These are phyloP conservation scores for Rhodotorula sphaerocarpa DNA, from an alignment of 768 basidiomycete genomes.

Conservation along the genomic window DNA sequence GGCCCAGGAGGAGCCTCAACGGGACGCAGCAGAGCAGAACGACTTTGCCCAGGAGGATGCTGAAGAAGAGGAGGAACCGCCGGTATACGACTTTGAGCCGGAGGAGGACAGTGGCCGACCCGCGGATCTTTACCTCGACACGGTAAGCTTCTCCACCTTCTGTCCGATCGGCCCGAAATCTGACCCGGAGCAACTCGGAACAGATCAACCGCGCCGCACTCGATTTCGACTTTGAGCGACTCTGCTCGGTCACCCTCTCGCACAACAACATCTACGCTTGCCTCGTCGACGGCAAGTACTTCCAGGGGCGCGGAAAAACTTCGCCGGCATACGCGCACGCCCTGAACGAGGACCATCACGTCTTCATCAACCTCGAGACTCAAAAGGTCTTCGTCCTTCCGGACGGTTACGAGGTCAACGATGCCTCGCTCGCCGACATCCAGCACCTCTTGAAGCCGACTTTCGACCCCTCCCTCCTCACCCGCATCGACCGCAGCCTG, in stretches of 20 bases:
- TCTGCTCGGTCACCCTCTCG: slow-evolving; percentile 90
- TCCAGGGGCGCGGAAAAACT: slow-evolving; percentile 86
- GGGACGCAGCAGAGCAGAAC: not conserved
- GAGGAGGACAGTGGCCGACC: slow-evolving; percentile 27
- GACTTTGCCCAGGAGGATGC: not conserved
- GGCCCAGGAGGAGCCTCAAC: no score
- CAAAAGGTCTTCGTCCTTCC: slow-evolving; percentile 87
- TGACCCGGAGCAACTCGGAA: not conserved
- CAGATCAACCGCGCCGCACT: slow-evolving; percentile 83
- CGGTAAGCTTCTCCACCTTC: slow-evolving; percentile 15
- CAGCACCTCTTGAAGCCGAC: slow-evolving; percentile 76
- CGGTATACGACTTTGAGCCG: not conserved
- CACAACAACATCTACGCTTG: slow-evolving; percentile 98
- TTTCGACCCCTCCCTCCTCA: slow-evolving; percentile 57
- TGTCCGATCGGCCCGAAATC: not conserved
- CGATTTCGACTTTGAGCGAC: slow-evolving; percentile 98
- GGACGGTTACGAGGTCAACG: slow-evolving; percentile 90
- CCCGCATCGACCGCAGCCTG: slow-evolving; percentile 49
- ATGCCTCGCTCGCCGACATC: slow-evolving; percentile 94
- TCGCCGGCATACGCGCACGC: slow-evolving; percentile 95
- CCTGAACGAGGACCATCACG: slow-evolving; percentile 95
- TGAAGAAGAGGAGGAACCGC: slow-evolving; percentile 13
- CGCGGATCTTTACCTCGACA: slow-evolving; percentile 39
- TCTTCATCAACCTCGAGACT: slow-evolving; percentile 90
- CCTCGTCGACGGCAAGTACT: slow-evolving; percentile 96